Conservation (phyloP, 805 yeast species). For the Naumovozyma baii region DNA sequence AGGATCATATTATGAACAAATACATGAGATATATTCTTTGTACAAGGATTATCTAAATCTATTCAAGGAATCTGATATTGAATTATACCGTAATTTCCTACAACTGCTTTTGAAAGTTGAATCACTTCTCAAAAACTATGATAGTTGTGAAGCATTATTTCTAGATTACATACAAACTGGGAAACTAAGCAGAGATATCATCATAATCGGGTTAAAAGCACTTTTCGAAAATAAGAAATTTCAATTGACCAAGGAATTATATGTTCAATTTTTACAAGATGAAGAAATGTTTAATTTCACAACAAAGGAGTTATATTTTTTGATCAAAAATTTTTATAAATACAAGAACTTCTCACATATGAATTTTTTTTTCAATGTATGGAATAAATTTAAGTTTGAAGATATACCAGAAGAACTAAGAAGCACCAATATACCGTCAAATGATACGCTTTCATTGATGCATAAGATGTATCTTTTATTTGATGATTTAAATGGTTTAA, state of each 20-base stretch:
- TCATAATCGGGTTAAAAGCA: constrained; percentile 21
- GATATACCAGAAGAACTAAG: background rate
- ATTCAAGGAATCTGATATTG: constrained; percentile 1
- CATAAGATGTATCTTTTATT: constrained; percentile 14
- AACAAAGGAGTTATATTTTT: constrained; percentile 10
- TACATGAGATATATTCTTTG: no score
- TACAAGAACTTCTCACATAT: constrained; percentile 14
- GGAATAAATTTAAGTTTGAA: constrained; percentile 16
- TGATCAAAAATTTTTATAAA: constrained; percentile 12
- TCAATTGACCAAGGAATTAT: constrained; percentile 26
- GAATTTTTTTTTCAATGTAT: constrained; percentile 16
- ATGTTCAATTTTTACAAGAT: constrained; percentile 20
- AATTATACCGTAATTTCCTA: constrained; percentile 5
- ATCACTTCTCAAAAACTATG: constrained; percentile 13
- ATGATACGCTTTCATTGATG: constrained; percentile 11
- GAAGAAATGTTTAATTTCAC: constrained; percentile 23
- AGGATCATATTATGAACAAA: no score
- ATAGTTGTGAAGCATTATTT: constrained; percentile 20
- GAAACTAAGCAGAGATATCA: constrained; percentile 11
- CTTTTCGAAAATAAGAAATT: constrained; percentile 21
- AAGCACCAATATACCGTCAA: constrained; percentile 9
- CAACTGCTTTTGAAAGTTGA: constrained; percentile 14
- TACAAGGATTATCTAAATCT: constrained; percentile 13
- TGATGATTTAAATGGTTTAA: constrained; percentile 7
- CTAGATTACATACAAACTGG: constrained; percentile 22